Percentiles rank a stretch among this genome's conserved stretches.
Evolutionary conservation across 2,329 filamentous ascomycete species (phyloP).

Genomic region (Pleoardoris graminearum): DNA sequence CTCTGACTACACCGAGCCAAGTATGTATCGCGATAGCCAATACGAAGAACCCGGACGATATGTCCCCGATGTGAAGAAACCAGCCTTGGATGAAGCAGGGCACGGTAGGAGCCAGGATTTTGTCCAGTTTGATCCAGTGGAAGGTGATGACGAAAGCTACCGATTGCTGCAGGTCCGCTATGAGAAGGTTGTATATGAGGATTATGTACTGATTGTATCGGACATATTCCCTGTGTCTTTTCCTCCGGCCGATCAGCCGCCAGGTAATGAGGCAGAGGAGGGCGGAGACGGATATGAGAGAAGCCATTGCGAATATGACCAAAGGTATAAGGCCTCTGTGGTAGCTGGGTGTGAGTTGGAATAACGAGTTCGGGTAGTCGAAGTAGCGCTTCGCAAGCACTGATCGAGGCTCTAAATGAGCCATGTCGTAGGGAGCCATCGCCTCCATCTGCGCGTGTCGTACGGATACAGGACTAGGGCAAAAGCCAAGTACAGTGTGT

Average conservation of each 20-base stretch:
- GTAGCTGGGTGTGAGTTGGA: constrained; percentile 33
- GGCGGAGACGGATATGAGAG: constrained; percentile 49
- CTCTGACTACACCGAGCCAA: constrained; percentile 54
- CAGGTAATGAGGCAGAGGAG: constrained; percentile 56
- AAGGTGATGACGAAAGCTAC: constrained; percentile 55
- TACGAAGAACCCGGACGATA: constrained; percentile 57
- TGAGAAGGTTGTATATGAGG: constrained; percentile 57
- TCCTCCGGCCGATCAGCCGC: constrained; percentile 56
- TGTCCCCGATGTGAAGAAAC: constrained; percentile 57
- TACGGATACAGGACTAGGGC: too few species aligned
- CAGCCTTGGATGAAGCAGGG: constrained; percentile 57
- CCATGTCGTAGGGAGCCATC: constrained; percentile 14
- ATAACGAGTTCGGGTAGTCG: constrained; percentile 35
- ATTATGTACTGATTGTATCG: constrained; percentile 60
- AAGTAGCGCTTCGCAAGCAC: constrained; percentile 25
- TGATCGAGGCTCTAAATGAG: constrained; percentile 10
- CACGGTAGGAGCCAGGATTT: constrained; percentile 49
- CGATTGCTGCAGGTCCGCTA: constrained; percentile 59
- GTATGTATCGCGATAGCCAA: constrained; percentile 60
- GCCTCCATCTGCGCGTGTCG: not conserved
- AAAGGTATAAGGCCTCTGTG: constrained; percentile 53
- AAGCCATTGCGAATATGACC: constrained; percentile 52
- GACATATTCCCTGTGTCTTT: constrained; percentile 53
- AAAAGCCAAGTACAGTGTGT: too few species aligned
- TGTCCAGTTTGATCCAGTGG: constrained; percentile 51